A percentile compares a stretch with the other conserved stretches of the same genome.
phyloP scores from a whole-genome alignment of 371 early-diverging fungal genomes.

The Rhizopus arrhizus region DNA sequence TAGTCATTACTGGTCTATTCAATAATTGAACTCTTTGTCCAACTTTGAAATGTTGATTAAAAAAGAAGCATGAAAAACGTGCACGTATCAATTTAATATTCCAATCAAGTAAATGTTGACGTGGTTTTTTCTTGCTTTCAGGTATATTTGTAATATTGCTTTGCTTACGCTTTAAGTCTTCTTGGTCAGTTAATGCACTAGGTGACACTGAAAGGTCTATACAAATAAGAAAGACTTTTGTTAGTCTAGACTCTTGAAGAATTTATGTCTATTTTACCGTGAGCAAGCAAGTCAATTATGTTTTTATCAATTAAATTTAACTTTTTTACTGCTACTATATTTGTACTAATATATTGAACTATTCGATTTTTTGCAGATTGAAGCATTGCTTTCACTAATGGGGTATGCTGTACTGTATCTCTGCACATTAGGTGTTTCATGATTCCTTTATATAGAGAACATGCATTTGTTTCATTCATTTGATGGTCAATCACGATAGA shows the following conservation, averaged over 20 bases:
- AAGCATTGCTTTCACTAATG: constrained; percentile 24
- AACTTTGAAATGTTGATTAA: constrained; percentile 23
- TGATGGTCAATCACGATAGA: constrained; percentile 18
- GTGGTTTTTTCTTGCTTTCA: not conserved
- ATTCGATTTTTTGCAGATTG: constrained; percentile 25
- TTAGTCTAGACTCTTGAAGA: not conserved
- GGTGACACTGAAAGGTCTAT: constrained; percentile 17
- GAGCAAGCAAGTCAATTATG: constrained; percentile 25
- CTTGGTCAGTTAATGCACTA: constrained; percentile 8
- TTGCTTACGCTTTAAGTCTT: constrained; percentile 8
- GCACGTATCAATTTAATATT: constrained; percentile 12
- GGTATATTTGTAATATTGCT: not conserved
- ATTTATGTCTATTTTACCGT: constrained; percentile 23
- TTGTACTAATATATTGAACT: constrained; percentile 23
- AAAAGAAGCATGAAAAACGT: constrained; percentile 12
- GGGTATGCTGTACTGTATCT: constrained; percentile 27
- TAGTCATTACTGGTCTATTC: constrained; percentile 32
- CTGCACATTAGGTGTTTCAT: constrained; percentile 33
- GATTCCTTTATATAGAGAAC: constrained; percentile 33
- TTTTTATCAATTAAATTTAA: constrained; percentile 28
- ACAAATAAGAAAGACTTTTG: not conserved
- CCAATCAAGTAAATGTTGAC: constrained; percentile 2
- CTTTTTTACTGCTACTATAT: constrained; percentile 22
- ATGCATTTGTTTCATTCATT: constrained; percentile 31
- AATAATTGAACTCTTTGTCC: constrained; percentile 29